Evolutionary conservation across 2,329 filamentous ascomycete species (phyloP).

Genomic region (Annulohypoxylon truncatum): DNA sequence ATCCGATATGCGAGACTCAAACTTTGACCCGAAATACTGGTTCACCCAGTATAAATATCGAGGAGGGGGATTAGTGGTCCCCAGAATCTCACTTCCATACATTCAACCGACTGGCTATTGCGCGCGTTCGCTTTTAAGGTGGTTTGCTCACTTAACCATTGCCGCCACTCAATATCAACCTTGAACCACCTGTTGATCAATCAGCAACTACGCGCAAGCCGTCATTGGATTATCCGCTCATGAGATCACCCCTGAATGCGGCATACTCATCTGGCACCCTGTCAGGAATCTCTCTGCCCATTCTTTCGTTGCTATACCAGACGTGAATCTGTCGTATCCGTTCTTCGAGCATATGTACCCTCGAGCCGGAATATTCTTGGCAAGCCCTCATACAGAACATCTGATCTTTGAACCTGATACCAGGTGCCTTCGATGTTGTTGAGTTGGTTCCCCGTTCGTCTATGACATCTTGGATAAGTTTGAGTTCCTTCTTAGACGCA

Average conservation of each 20-base stretch:
- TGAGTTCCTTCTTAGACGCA: conserved; percentile 45
- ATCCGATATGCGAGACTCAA: not conserved
- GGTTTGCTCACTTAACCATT: conserved; percentile 44
- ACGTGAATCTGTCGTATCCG: conserved; percentile 43
- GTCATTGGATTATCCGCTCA: not conserved
- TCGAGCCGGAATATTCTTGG: conserved; percentile 43
- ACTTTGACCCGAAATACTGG: not conserved
- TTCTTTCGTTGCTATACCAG: conserved; percentile 35
- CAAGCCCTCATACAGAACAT: conserved; percentile 44
- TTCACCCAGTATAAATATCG: conserved; percentile 28
- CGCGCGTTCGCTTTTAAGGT: conserved; percentile 5
- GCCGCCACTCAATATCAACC: conserved; percentile 44
- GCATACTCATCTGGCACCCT: conserved; percentile 41
- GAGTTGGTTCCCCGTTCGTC: conserved; percentile 33
- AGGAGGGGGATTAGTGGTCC: conserved; percentile 45
- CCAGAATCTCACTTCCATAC: conserved; percentile 38
- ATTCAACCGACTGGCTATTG: not conserved
- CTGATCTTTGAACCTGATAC: conserved; percentile 22
- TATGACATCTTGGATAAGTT: conserved; percentile 41
- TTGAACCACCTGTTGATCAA: conserved; percentile 35
- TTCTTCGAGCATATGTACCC: conserved; percentile 42
- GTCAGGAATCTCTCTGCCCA: conserved; percentile 38
- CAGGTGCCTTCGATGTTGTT: not conserved
- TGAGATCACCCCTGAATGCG: not conserved
- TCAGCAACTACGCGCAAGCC: not conserved